Conservation (phyloP, 2,329 filamentous ascomycete species). For the Aspergillus tamarii region DNA sequence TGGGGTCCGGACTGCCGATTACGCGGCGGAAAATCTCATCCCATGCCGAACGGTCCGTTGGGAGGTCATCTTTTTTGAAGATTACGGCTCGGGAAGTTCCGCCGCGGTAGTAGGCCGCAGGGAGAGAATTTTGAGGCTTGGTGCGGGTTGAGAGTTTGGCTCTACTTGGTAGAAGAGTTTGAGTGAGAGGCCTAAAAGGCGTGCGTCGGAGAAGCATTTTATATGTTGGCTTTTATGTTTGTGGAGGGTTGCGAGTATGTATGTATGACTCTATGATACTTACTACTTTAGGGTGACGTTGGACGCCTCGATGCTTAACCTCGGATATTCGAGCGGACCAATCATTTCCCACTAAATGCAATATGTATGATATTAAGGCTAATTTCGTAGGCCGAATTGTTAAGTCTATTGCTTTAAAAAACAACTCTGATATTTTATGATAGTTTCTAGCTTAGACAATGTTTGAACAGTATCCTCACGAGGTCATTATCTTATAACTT, state of each 20-base stretch:
- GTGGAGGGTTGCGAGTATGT: not conserved
- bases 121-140: constrained; percentile 32
- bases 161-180: not conserved
- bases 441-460: not conserved
- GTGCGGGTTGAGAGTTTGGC: not conserved
- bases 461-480: not conserved
- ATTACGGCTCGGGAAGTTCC: constrained; percentile 72
- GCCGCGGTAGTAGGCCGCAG: constrained; percentile 66
- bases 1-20: constrained; percentile 67
- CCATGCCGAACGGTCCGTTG: constrained; percentile 51
- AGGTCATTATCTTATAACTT: not conserved
- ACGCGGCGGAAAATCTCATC: constrained; percentile 59
- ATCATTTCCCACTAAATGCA: not conserved
- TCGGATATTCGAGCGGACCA: not conserved
- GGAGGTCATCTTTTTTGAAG: constrained; percentile 58
- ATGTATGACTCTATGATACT: not conserved
- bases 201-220: not conserved
- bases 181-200: fast-evolving
- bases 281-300: not conserved
- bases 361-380: not conserved
- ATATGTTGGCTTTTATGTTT: not conserved
- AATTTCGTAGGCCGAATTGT: not conserved
- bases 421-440: not conserved
- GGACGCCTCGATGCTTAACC: not conserved
- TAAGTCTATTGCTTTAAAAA: not conserved